Percentiles rank a stretch among this genome's conserved stretches.
Evolutionary conservation across 352 stramenopile genomes (phyloP).

Genomic region (Phytophthora litchii): DNA sequence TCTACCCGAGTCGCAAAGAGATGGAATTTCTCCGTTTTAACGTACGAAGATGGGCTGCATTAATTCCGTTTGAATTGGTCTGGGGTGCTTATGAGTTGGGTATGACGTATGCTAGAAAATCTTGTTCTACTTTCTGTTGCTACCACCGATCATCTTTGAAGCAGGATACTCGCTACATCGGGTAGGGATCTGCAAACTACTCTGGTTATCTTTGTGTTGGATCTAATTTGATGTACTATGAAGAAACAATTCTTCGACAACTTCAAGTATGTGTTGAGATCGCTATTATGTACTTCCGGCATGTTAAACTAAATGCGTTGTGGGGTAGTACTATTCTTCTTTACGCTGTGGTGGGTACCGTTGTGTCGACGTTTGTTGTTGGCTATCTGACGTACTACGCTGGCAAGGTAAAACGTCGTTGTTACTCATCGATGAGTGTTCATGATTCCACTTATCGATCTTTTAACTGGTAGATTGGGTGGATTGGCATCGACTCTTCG

Average conservation of each 20-base stretch:
- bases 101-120: slow-evolving; percentile 52
- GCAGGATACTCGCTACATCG: slow-evolving; percentile 93
- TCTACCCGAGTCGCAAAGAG: slow-evolving; percentile 87
- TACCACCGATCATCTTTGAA: slow-evolving; percentile 98
- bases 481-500: slow-evolving; percentile 90
- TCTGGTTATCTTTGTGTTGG: no score
- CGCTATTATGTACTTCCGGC: background rate
- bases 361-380: slow-evolving; percentile 97
- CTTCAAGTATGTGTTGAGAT: slow-evolving; percentile 69
- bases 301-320: background rate
- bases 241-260: slow-evolving; percentile 97
- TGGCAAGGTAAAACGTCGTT: no score
- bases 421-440: no score
- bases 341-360: slow-evolving; percentile 95
- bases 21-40: slow-evolving; percentile 92
- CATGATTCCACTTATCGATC: no score
- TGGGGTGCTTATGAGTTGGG: background rate
- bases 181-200: no score
- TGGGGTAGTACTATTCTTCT: slow-evolving; percentile 89
- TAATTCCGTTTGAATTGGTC: no score
- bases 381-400: slow-evolving; percentile 93
- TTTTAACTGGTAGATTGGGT: no score
- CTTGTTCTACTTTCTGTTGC: slow-evolving; percentile 97
- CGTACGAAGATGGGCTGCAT: slow-evolving; percentile 35
- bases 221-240: no score